Conservation (phyloP, 176 grass and related monocot species). For the Paspalum notatum region DNA sequence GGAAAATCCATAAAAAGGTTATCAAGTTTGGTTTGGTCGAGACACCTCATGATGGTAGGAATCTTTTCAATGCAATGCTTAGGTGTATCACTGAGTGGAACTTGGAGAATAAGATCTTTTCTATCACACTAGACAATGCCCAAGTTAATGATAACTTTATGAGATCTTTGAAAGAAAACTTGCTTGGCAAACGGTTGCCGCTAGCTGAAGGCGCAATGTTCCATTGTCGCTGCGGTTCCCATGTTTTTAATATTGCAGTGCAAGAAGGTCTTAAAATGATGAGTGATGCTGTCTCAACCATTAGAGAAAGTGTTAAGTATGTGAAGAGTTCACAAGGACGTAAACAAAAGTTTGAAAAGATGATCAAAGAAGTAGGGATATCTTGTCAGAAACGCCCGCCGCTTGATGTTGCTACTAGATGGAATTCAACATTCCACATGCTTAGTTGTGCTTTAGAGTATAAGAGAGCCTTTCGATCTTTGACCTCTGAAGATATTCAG, state of each 20-base stretch:
- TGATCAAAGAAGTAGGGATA: neutral
- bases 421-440: neutral
- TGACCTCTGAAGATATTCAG: neutral
- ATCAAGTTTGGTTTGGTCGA: neutral
- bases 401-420: neutral
- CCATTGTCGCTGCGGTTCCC: neutral
- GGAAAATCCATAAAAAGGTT: neutral
- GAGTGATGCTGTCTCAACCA: neutral
- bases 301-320: neutral
- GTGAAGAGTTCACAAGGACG: neutral
- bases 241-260: neutral
- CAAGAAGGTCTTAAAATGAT: neutral
- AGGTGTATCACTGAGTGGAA: slow-evolving; percentile 24
- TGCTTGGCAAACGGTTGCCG: neutral
- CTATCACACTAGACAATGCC: slow-evolving; percentile 54
- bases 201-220: neutral
- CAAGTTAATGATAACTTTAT: slow-evolving; percentile 19
- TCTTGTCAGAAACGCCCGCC: neutral
- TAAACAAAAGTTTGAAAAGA: neutral
- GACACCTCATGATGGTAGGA: neutral
- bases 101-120: slow-evolving; percentile 49
- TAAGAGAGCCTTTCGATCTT: neutral
- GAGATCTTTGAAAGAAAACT: neutral
- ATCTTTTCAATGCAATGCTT: neutral
- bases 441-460: neutral